These are phyloP conservation scores for Boletus barrowsii DNA, from an alignment of 768 basidiomycete species.

Conservation along the genomic window DNA sequence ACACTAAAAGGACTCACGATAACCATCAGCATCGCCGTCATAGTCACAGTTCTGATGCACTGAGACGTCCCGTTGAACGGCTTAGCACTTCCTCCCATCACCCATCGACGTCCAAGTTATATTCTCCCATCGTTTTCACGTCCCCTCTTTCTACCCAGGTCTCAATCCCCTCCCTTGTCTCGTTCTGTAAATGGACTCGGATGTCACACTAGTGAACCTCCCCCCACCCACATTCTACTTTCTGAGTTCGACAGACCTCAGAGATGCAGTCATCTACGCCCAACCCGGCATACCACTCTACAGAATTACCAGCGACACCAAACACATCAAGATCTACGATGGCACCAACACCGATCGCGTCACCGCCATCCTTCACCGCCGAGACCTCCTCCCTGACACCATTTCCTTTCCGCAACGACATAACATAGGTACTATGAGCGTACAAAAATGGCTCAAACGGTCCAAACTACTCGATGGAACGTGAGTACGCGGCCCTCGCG, in stretches of 20 bases:
- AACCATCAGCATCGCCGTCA: not conserved
- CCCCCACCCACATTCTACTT: conserved; percentile 28
- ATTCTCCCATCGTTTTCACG: not conserved
- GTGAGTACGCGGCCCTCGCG: conserved; percentile 14
- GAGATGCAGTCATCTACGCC: conserved; percentile 19
- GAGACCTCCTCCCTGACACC: conserved; percentile 26
- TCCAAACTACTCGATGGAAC: conserved; percentile 21
- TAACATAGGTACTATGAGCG: not conserved
- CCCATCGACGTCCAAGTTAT: not conserved
- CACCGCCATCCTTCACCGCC: conserved; percentile 25
- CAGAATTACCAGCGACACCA: conserved; percentile 20
- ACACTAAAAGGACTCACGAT: conserved; percentile 1
- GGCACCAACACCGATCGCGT: conserved; percentile 4
- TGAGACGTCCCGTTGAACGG: not conserved
- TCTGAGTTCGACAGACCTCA: conserved; percentile 18
- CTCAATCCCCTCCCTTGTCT: too few relatives aligned
- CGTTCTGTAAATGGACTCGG: conserved; percentile 25
- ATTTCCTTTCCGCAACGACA: conserved; percentile 25
- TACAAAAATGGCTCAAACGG: conserved; percentile 29
- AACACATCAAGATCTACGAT: conserved; percentile 17
- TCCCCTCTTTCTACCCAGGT: too few relatives aligned
- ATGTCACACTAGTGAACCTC: conserved; percentile 25
- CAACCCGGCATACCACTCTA: conserved; percentile 23
- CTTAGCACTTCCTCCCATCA: not conserved
- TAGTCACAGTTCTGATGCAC: not conserved